Percentiles rank a stretch among this genome's conserved stretches.
Conservation (phyloP, 1,284 basidiomycete genomes). For the Moesziomyces globuligerus region DNA sequence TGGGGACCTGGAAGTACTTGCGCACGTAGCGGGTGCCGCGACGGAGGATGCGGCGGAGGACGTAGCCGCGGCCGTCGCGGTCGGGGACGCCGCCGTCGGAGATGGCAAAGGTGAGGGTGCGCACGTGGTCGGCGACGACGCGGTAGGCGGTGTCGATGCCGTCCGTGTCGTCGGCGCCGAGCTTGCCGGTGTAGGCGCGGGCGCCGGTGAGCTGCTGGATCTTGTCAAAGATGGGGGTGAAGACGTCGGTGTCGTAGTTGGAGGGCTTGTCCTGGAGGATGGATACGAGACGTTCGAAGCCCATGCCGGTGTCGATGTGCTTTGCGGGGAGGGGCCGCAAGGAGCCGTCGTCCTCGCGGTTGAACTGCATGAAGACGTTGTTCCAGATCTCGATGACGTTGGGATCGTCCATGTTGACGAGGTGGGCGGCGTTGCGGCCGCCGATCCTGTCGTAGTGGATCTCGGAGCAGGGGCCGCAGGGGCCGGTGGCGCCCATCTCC, state of each 20-base stretch:
- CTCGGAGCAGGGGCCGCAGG: conserved; percentile 97
- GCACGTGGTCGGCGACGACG: conserved; percentile 94
- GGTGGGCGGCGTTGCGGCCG: conserved; percentile 85
- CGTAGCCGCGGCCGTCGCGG: conserved; percentile 95
- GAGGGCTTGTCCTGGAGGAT: conserved; percentile 89
- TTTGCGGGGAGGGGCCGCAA: conserved; percentile 85
- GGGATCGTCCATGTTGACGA: conserved; percentile 95
- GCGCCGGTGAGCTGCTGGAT: conserved; percentile 91
- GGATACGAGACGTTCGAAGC: conserved; percentile 96
- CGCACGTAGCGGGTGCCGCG: conserved; percentile 92
- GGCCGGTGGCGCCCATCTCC: conserved; percentile 99
- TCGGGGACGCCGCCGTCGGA: conserved; percentile 96
- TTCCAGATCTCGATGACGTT: conserved; percentile 99
- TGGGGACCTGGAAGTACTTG: conserved; percentile 93
- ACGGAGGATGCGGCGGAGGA: conserved; percentile 88
- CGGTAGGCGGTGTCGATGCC: conserved; percentile 98
- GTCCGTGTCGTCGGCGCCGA: conserved; percentile 90
- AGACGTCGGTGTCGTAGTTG: conserved; percentile 98
- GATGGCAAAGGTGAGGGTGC: conserved; percentile 93
- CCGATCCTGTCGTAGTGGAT: conserved; percentile 97
- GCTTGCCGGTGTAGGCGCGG: conserved; percentile 85
- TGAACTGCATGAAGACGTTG: conserved; percentile 99
- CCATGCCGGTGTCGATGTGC: conserved; percentile 98
- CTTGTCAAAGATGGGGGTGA: conserved; percentile 85
- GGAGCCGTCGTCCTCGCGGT: conserved; percentile 87